These are phyloP conservation scores for Candida succiphila DNA, from an alignment of 805 yeast genomes.

Conservation along the genomic window DNA sequence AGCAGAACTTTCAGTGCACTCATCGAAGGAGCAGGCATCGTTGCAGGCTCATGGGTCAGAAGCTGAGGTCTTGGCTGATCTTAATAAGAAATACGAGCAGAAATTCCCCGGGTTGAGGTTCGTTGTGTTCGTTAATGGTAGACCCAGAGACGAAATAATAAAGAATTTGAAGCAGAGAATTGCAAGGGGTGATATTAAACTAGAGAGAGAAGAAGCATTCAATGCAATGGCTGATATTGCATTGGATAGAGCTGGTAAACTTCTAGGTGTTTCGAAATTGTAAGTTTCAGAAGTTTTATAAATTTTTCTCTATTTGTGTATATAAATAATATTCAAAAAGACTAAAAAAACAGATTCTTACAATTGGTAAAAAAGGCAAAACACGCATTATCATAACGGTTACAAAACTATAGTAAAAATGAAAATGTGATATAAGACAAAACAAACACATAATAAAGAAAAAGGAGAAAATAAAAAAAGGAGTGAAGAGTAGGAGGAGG, in stretches of 20 bases:
- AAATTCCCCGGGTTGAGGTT: conserved; percentile 62
- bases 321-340: background rate
- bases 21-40: conserved; percentile 61
- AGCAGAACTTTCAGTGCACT: conserved; percentile 48
- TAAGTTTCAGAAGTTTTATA: conserved; percentile 3
- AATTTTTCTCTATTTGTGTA: background rate
- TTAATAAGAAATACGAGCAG: conserved; percentile 40
- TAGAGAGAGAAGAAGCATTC: conserved; percentile 60
- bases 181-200: conserved; percentile 35
- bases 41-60: conserved; percentile 38
- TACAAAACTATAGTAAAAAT: background rate
- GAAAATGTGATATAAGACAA: conserved; percentile 1
- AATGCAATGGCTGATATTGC: conserved; percentile 93
- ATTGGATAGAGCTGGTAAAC: conserved; percentile 56
- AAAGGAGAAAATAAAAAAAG: background rate
- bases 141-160: conserved; percentile 59
- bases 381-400: too few species aligned
- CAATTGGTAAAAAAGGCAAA: too few species aligned
- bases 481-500: background rate
- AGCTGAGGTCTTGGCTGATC: conserved; percentile 33
- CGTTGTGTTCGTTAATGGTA: conserved; percentile 84
- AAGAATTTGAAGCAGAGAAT: conserved; percentile 52
- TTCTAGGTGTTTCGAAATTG: conserved; percentile 29
- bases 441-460: conserved; percentile 1
- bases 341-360: background rate